Evolutionary conservation across 805 yeast genomes (phyloP), one percentile per base, ranked within the genome.

Genomic region (Hermanozyma aechmeae): DNA sequence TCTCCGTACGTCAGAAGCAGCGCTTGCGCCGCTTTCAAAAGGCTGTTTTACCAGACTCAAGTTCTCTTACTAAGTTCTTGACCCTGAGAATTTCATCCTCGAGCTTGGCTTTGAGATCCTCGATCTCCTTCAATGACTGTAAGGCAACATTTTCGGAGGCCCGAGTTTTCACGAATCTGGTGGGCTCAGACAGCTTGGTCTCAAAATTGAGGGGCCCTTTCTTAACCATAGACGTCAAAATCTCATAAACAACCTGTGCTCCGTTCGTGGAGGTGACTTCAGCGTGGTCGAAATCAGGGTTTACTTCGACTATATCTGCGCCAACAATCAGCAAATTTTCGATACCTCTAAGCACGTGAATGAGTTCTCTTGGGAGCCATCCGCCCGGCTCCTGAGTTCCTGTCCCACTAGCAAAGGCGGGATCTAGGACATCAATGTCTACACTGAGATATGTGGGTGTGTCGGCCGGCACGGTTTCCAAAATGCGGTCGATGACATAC

Each of bases 381-480:
- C 77, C 77, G 24, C 77, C 77, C 2, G 76, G 68, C 47, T 71
- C 77, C 34, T 66, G 72, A 10, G 77, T 71, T 5, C 77, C 77
- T 1, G 77, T 71, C 3, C 76, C 77, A 28, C 71, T 65, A 12
- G 72, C 71, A 40, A 68, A 68, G 1, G 70, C 77, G 6, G 77
- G 76, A 45, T 71, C 77, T 37, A 71, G 54, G 12, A 68, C 71
- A 43, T 71, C 84, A 26, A 81, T 76, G 50, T 82, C 94, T n/a
- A 83, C 79, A 13, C 84, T 75, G 24, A 83, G 58, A 44, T 79
- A 83, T 0, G 81, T 81, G 8, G 92, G 89, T 7, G 65, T 61
- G 31, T 73, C 68, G n/a, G 50, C 48, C 1, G 84, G 82, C 20
- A 82, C 69, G 21, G 73, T 59, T 3, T 59, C 50, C 40, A 68